Conservation (phyloP, 768 basidiomycete genomes). For the Agrocybe praecox region DNA sequence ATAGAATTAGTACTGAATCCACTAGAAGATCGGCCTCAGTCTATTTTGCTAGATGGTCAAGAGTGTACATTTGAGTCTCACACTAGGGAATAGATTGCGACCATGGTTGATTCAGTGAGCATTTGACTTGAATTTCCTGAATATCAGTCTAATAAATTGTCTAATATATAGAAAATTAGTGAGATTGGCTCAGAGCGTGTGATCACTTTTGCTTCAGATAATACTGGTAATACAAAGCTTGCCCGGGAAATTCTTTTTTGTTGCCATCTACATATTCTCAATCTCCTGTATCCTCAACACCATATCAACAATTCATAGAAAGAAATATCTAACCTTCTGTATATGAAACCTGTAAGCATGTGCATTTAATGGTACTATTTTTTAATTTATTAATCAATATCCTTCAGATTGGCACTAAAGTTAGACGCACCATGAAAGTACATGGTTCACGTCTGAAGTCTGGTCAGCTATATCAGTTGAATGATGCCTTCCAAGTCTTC, state of each 20-base stretch:
- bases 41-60: slow-evolving; percentile 14
- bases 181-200: slow-evolving; percentile 14
- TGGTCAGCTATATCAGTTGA: slow-evolving; percentile 16
- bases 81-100: slow-evolving; percentile 19
- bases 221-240: slow-evolving; percentile 16
- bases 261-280: slow-evolving; percentile 5
- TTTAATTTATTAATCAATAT: background rate
- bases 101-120: slow-evolving; percentile 11
- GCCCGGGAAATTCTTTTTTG: slow-evolving; percentile 11
- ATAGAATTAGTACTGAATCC: background rate
- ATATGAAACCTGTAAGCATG: slow-evolving; percentile 15
- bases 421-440: slow-evolving; percentile 17
- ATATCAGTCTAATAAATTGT: too few relatives aligned
- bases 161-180: slow-evolving; percentile 14
- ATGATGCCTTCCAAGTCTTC: slow-evolving; percentile 15
- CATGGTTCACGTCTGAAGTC: slow-evolving; percentile 19
- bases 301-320: slow-evolving; percentile 25
- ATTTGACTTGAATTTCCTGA: too few relatives aligned
- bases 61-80: slow-evolving; percentile 12
- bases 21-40: background rate
- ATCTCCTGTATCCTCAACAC: slow-evolving; percentile 19
- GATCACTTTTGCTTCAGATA: slow-evolving; percentile 15
- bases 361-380: background rate
- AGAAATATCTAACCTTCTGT: slow-evolving; percentile 17
- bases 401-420: background rate